Evolutionary conservation across 2,329 filamentous ascomycete species (phyloP).

Genomic region (Trichoderma lentiforme): DNA sequence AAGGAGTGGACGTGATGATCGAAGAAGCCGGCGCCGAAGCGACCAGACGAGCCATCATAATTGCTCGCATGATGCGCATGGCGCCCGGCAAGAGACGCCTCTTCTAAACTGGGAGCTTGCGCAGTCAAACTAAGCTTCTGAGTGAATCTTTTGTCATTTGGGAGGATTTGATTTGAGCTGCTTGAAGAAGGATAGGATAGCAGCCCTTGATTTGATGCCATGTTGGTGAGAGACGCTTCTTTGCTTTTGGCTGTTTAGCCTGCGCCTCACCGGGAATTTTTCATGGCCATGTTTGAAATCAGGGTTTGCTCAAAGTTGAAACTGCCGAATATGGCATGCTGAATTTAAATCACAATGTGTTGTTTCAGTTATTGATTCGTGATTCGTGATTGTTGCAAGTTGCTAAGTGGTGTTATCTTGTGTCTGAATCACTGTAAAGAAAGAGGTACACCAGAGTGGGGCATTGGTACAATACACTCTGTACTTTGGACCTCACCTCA

Average conservation of each 20-base stretch:
- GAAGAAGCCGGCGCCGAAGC: slow-evolving; percentile 28
- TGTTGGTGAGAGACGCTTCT: not conserved
- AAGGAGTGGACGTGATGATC: slow-evolving; percentile 33
- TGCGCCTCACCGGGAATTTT: not conserved
- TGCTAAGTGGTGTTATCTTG: not conserved
- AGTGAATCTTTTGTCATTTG: not conserved
- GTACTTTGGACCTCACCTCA: not conserved
- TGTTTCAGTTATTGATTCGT: not conserved
- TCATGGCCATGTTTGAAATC: not conserved
- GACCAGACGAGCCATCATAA: slow-evolving; percentile 21
- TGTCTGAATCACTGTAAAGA: not conserved
- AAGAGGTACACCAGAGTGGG: not conserved
- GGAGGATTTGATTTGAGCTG: not conserved
- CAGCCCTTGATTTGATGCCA: not conserved
- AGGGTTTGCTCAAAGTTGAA: not conserved
- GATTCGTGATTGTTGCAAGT: not conserved
- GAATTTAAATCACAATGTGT: not conserved
- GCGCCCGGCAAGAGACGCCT: slow-evolving; percentile 23
- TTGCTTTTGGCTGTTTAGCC: not conserved
- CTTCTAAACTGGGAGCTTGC: not conserved
- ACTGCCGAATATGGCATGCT: not conserved
- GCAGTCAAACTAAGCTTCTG: not conserved
- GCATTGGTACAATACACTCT: not conserved
- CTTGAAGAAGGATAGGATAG: not conserved
- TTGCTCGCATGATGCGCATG: slow-evolving; percentile 16